Conservation (phyloP, 2,329 filamentous ascomycete genomes). For the Paecilomyces sp. region DNA sequence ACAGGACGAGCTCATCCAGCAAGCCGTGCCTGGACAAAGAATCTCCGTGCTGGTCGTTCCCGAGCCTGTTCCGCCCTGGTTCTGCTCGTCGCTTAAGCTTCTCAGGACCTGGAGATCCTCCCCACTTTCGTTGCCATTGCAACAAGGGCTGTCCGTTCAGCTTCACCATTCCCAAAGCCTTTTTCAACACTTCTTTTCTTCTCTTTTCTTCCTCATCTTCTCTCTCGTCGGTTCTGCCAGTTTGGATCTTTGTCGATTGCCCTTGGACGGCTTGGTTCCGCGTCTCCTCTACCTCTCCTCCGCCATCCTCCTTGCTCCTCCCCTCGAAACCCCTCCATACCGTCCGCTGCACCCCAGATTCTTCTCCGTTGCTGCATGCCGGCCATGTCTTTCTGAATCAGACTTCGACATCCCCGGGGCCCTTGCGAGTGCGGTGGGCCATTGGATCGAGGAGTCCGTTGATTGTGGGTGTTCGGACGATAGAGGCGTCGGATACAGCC, state of each 20-base stretch:
- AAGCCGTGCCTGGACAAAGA: background rate
- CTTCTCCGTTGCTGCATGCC: conserved; percentile 8
- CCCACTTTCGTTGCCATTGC: conserved; percentile 36
- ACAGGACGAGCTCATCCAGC: background rate
- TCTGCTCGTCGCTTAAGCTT: conserved; percentile 15
- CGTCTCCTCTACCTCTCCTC: conserved; percentile 9
- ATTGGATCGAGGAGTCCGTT: conserved; percentile 1
- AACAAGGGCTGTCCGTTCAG: conserved; percentile 34
- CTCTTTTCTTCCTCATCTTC: conserved; percentile 15
- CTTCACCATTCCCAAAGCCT: conserved; percentile 26
- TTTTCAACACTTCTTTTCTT: conserved; percentile 14
- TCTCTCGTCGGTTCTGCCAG: conserved; percentile 11
- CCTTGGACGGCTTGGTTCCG: conserved; percentile 4
- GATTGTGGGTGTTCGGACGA: background rate
- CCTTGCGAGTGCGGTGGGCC: conserved; percentile 1
- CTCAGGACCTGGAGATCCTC: conserved; percentile 30
- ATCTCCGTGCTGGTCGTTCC: background rate
- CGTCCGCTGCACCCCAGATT: conserved; percentile 18
- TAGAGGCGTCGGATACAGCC: background rate
- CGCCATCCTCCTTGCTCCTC: conserved; percentile 9
- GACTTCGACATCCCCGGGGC: conserved; percentile 2
- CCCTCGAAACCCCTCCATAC: conserved; percentile 7
- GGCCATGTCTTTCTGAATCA: conserved; percentile 3
- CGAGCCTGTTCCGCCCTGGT: conserved; percentile 1
- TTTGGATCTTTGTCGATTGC: conserved; percentile 13